phyloP scores from a whole-genome alignment of 2,329 filamentous ascomycete species.

The Karstenula rhodostoma region DNA sequence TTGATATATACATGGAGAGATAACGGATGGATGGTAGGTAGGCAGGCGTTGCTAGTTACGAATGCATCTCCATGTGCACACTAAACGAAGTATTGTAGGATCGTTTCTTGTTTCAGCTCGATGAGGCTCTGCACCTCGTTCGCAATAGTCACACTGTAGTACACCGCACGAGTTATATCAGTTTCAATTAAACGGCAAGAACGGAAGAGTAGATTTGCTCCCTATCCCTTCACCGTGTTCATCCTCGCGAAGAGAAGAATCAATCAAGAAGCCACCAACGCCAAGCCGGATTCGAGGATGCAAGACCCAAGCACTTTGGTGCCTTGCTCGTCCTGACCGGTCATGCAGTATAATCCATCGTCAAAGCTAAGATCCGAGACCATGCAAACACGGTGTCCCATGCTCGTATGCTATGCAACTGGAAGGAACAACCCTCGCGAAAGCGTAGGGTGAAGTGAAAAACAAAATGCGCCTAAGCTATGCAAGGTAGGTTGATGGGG shows the following conservation, averaged over 20 bases:
- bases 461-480: slow-evolving; percentile 38
- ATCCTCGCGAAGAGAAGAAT: not conserved
- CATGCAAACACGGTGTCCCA: slow-evolving; percentile 33
- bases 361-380: slow-evolving; percentile 22
- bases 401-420: slow-evolving; percentile 45
- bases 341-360: slow-evolving; percentile 22
- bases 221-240: not conserved
- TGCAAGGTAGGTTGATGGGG: slow-evolving; percentile 29
- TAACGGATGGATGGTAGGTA: not conserved
- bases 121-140: not conserved
- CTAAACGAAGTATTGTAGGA: not conserved
- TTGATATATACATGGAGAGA: slow-evolving; percentile 1
- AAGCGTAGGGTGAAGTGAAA: slow-evolving; percentile 16
- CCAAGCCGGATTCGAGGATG: slow-evolving; percentile 34
- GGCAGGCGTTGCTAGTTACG: not conserved
- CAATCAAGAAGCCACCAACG: slow-evolving; percentile 29
- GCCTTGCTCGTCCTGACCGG: slow-evolving; percentile 32
- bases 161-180: not conserved
- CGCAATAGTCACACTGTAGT: not conserved
- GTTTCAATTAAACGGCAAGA: not conserved
- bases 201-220: not conserved
- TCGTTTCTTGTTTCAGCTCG: too few relatives aligned
- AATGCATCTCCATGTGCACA: not conserved
- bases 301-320: slow-evolving; percentile 50
- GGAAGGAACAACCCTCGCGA: slow-evolving; percentile 8